Evolutionary conservation across 768 basidiomycete species (phyloP), one percentile per base, ranked within the genome.

Genomic region (Phylloporus scabripes): DNA sequence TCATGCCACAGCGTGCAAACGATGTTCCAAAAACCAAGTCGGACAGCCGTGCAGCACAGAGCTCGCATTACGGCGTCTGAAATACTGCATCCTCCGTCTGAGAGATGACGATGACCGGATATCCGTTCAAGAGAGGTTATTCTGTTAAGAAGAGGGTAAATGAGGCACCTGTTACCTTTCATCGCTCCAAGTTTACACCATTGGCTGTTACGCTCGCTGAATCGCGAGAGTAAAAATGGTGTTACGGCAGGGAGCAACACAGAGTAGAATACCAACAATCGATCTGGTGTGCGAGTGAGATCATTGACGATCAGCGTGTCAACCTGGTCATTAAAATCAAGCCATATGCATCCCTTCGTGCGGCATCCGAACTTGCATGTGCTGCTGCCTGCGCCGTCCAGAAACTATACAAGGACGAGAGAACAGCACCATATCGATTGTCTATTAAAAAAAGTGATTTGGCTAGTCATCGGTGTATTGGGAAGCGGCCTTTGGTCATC

Each of bases 351-450:
- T 83, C 82, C 26, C 72, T 63, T 20, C 77, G 72, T 0, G 55
- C 59, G 14, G 59, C 59, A 38, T 64, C 62, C 4, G 58, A 47
- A 24, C 39, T 49, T 1, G 56, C 28, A 50, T 72, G 43, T 2
- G 74, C 73, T 14, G 70, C 63, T 9, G 72, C 67, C 4, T 81
- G 72, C 0, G 82, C 73, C 14, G 64, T 51, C 81, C 82, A 84
- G 59, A 83, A 83, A 14, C 68, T 66, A 45, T 79, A 59, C 7
- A 83, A 54, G 0, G 81, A 74, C 0, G 80, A 77, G 34, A 75
- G 77, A 0, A 82, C 82, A 0, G 81, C 80, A 0, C 81, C 81
- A 17, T 81, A 70, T 26, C 81, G 65, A 51, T 83, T 76, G 49
- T 79, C 60, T 33, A 67, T n/a, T 64, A 0, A 46, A 54, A 14